phyloP scores from a whole-genome alignment of 768 basidiomycete species.

The Lentinula boryana region DNA sequence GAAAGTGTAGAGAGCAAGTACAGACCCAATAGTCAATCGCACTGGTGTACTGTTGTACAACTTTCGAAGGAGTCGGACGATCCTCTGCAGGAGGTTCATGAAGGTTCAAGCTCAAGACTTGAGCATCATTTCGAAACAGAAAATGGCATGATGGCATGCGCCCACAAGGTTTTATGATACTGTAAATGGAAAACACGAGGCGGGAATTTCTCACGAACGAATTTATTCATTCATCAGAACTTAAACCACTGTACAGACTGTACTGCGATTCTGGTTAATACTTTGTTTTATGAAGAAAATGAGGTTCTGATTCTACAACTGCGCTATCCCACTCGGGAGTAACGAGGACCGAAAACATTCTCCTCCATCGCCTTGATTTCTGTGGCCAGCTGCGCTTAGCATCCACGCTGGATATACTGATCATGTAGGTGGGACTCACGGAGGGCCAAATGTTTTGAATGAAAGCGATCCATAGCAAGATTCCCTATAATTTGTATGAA shows the following conservation, averaged over 20 bases:
- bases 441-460: constrained; percentile 62
- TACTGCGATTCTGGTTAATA: not conserved
- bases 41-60: not conserved
- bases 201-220: not conserved
- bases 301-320: too few species aligned
- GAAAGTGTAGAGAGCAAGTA: not conserved
- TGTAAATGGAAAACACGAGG: constrained; percentile 4
- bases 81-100: constrained; percentile 1
- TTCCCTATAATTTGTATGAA: constrained; percentile 34
- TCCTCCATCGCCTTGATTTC: constrained; percentile 70
- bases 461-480: constrained; percentile 55
- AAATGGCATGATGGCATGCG: not conserved
- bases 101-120: not conserved
- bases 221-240: not conserved
- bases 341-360: constrained; percentile 31
- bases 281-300: too few species aligned
- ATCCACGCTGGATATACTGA: too few species aligned
- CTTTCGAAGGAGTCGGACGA: not conserved
- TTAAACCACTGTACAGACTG: not conserved
- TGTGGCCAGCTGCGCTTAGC: constrained; percentile 16
- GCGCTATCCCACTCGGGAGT: constrained; percentile 1
- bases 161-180: not conserved
- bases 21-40: not conserved
- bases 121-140: not conserved
- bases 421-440: constrained; percentile 37